Evolutionary conservation across 306 rosid genomes (phyloP).

Genomic region (Acacia melanoxylon): DNA sequence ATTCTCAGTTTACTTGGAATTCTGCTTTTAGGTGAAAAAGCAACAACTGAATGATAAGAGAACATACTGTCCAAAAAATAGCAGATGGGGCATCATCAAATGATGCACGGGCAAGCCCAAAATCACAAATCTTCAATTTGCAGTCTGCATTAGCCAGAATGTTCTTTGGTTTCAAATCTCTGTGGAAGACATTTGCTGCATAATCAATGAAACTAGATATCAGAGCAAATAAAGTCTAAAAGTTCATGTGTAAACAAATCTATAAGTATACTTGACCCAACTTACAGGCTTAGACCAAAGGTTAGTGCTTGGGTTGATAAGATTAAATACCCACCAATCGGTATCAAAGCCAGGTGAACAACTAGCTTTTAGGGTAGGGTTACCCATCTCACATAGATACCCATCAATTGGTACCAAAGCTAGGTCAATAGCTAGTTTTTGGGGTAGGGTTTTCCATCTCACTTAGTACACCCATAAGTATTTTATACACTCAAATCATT

Average conservation of each 20-base stretch:
- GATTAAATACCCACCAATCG: not conserved
- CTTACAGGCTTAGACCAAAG: not conserved
- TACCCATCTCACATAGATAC: too few species aligned
- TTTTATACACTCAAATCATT: not conserved
- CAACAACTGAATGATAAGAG: not conserved
- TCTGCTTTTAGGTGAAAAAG: not conserved
- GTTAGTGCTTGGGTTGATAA: not conserved
- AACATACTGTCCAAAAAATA: constrained; percentile 71
- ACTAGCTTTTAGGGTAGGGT: too few species aligned
- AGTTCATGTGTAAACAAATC: not conserved
- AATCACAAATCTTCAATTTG: constrained; percentile 72
- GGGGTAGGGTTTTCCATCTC: too few species aligned
- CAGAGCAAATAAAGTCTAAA: not conserved
- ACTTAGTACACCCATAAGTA: too few species aligned
- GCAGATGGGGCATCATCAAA: constrained; percentile 62
- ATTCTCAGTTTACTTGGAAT: not conserved
- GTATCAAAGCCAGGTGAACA: too few species aligned
- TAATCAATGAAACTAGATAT: not conserved
- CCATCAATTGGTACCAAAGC: too few species aligned
- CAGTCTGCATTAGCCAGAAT: constrained; percentile 80
- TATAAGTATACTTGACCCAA: not conserved
- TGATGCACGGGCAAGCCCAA: constrained; percentile 70
- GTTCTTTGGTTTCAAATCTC: constrained; percentile 75
- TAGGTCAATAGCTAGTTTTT: too few species aligned
- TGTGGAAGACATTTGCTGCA: constrained; percentile 59